A percentile compares a stretch with the other conserved stretches of the same genome.
Evolutionary conservation across 306 rosid species (phyloP).

Genomic region (Gastrolobium villosum): DNA sequence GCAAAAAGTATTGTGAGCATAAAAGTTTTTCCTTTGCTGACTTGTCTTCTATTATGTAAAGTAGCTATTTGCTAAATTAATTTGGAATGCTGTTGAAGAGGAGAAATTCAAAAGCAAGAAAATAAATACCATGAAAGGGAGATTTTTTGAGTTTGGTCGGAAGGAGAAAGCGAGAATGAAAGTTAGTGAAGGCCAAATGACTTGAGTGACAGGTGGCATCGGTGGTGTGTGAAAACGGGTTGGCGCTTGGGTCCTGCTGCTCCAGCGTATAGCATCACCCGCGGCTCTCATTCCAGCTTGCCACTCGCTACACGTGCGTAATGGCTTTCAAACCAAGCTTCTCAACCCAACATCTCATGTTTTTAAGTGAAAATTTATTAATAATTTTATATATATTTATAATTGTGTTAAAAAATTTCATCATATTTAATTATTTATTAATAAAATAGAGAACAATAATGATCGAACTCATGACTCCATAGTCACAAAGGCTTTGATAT

Average conservation of each 20-base stretch:
- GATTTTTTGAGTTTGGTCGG: conserved; percentile 13
- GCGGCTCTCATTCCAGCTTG: conserved; percentile 14
- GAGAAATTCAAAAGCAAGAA: neutral
- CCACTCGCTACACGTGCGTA: too few species aligned
- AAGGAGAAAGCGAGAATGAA: conserved; percentile 32
- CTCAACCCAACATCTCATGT: too few species aligned
- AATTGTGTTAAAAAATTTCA: too few species aligned
- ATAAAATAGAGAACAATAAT: too few species aligned
- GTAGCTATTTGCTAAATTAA: neutral
- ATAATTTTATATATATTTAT: too few species aligned
- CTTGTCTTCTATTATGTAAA: neutral
- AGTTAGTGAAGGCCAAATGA: conserved; percentile 43
- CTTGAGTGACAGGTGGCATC: conserved; percentile 49
- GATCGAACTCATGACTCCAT: too few species aligned
- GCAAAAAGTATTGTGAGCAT: neutral
- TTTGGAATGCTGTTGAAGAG: neutral
- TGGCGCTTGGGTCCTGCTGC: neutral
- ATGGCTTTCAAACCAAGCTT: too few species aligned
- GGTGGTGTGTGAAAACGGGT: conserved; percentile 38
- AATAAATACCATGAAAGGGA: neutral
- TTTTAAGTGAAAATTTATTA: too few species aligned
- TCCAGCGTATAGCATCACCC: neutral
- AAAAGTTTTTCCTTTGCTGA: neutral
- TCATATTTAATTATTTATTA: too few species aligned
- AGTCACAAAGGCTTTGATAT: too few species aligned